A percentile compares a stretch with the other conserved stretches of the same genome.
phyloP scores from a whole-genome alignment of 441 rosid genomes.

The Arabidopsis hybrid region DNA sequence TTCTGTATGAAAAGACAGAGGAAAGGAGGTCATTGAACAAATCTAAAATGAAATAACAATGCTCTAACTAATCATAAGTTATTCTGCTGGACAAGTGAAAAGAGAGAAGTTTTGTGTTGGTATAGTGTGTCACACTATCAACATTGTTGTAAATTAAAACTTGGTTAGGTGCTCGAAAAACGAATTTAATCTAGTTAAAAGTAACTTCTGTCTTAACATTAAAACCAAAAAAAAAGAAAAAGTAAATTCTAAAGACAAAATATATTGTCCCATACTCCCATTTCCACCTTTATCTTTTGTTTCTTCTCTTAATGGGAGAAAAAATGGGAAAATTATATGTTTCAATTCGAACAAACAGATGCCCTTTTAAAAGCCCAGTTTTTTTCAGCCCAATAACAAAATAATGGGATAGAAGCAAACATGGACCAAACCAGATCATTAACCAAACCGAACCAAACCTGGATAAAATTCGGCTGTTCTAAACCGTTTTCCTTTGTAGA shows the following conservation, averaged over 20 bases:
- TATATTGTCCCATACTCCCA: not conserved
- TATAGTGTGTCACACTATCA: not conserved
- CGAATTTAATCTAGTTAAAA: not conserved
- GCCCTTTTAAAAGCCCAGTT: not conserved
- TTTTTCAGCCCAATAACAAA: not conserved
- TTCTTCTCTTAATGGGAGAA: not conserved
- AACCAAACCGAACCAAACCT: not conserved
- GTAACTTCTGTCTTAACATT: too few relatives aligned
- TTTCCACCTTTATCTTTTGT: not conserved
- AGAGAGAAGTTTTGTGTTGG: not conserved
- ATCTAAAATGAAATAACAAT: not conserved
- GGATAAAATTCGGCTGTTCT: not conserved
- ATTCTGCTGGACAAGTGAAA: not conserved
- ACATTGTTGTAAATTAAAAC: not conserved
- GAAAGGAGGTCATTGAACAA: not conserved
- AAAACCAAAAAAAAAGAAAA: too few relatives aligned
- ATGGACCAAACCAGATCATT: not conserved
- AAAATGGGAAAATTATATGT: too few relatives aligned
- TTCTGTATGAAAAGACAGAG: not conserved
- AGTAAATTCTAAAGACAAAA: not conserved
- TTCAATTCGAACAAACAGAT: not conserved
- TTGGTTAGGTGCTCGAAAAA: not conserved
- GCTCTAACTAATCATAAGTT: not conserved
- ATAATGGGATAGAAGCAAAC: not conserved
- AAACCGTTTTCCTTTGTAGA: not conserved